A percentile compares a stretch with the other conserved stretches of the same genome.
phyloP scores from a whole-genome alignment of 495 filamentous ascomycete genomes.

The Pyrenopolyporus hunteri region DNA sequence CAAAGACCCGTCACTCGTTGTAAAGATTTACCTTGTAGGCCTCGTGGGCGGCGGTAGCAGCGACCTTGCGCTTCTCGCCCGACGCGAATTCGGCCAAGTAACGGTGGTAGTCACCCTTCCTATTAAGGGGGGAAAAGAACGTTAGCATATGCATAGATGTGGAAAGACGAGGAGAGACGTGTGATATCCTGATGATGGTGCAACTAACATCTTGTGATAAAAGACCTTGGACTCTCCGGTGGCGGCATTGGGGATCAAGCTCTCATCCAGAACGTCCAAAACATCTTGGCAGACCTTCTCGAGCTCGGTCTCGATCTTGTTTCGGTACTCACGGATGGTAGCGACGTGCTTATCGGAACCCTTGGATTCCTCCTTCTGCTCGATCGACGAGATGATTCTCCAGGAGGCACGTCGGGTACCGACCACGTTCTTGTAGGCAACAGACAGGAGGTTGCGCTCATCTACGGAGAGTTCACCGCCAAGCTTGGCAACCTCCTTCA shows the following conservation, averaged over 20 bases:
- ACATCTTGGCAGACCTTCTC: conserved; percentile 99
- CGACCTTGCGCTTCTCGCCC: conserved; percentile 97
- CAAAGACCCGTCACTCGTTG: not conserved
- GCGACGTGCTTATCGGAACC: conserved; percentile 95
- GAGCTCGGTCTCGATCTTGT: conserved; percentile 98
- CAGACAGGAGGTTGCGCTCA: conserved; percentile 98
- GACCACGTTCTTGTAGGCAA: conserved; percentile 99
- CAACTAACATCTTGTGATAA: conserved; percentile 99
- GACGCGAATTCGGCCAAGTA: conserved; percentile 99
- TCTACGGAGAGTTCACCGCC: conserved; percentile 96
- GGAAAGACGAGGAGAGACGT: conserved; percentile 5
- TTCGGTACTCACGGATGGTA: conserved; percentile 96
- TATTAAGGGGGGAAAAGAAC: conserved; percentile 47
- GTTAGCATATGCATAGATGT: conserved; percentile 26
- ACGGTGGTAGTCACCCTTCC: conserved; percentile 99
- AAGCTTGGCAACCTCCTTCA: conserved; percentile 99
- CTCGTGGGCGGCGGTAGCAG: conserved; percentile 95
- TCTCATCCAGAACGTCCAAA: conserved; percentile 91
- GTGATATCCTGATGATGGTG: not conserved
- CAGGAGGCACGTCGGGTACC: conserved; percentile 98
- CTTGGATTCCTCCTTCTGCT: conserved; percentile 99
- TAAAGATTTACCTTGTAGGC: conserved; percentile 87
- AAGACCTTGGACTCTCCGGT: conserved; percentile 99
- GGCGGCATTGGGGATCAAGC: conserved; percentile 96
- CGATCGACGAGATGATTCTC: conserved; percentile 99